Conservation (phyloP, 192 early-diverging fungal genomes). For the Coemansia sp. region DNA sequence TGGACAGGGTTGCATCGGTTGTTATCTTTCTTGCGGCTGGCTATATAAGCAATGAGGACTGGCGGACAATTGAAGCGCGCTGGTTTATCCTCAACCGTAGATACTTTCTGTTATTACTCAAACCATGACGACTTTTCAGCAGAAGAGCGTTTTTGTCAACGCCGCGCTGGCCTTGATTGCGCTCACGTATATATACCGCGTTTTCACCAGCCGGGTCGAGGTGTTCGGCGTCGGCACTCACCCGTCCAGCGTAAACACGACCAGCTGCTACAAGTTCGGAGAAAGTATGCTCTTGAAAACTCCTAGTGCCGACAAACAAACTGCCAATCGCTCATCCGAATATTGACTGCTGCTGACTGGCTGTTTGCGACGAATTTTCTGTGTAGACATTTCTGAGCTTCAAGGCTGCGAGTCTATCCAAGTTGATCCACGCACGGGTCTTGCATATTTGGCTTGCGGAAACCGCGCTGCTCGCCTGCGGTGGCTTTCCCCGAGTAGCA, state of each 20-base stretch:
- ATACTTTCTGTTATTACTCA: not conserved
- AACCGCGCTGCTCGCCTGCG: constrained; percentile 42
- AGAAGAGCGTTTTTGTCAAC: constrained; percentile 32
- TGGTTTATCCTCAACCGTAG: not conserved
- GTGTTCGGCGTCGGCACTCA: constrained; percentile 35
- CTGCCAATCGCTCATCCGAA: no score
- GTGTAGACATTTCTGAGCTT: constrained; percentile 28
- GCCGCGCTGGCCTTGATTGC: constrained; percentile 14
- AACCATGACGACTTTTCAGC: not conserved
- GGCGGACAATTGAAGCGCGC: not conserved
- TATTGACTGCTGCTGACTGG: no score
- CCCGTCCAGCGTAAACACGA: constrained; percentile 28
- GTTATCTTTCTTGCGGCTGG: not conserved
- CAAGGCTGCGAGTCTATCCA: constrained; percentile 62
- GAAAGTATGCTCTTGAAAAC: no score
- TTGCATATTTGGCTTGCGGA: constrained; percentile 58
- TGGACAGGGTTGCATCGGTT: no score
- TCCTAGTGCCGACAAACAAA: no score
- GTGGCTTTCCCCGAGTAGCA: constrained; percentile 44
- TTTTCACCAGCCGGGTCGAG: constrained; percentile 18
- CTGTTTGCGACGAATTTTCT: no score
- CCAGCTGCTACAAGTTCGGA: constrained; percentile 34
- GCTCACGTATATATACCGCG: constrained; percentile 18
- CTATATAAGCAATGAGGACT: not conserved
- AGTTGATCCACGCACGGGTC: constrained; percentile 51